Evolutionary conservation across 2,329 filamentous ascomycete genomes (phyloP).

Genomic region (Hyphodiscus sp.): DNA sequence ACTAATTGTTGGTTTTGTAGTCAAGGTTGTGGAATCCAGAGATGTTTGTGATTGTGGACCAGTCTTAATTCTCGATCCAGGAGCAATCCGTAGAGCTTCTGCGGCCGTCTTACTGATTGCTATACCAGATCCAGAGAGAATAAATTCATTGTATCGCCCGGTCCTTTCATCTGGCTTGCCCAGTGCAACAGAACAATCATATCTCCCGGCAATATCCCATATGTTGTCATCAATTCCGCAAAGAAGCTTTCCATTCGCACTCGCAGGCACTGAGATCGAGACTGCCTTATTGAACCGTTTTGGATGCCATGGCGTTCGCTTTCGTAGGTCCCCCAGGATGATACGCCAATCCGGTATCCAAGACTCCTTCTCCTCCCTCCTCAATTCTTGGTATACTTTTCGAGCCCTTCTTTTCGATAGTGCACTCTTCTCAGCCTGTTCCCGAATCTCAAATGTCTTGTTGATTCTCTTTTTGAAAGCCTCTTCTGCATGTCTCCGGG

Average conservation of each 20-base stretch:
- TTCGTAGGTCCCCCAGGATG: constrained; percentile 12
- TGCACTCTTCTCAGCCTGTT: neutral
- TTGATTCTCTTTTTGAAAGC: neutral
- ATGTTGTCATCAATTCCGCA: constrained; percentile 19
- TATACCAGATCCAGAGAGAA: constrained; percentile 18
- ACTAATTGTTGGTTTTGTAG: neutral
- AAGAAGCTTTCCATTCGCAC: constrained; percentile 5
- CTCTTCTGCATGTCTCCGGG: neutral
- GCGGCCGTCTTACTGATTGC: constrained; percentile 14
- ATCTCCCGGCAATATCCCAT: constrained; percentile 13
- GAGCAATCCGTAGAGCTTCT: constrained; percentile 16
- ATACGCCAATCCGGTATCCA: constrained; percentile 21
- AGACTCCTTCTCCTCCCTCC: constrained; percentile 1
- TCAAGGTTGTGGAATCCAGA: neutral
- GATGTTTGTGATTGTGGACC: neutral
- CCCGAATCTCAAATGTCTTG: neutral
- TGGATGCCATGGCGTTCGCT: constrained; percentile 14
- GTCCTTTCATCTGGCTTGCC: neutral
- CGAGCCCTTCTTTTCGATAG: neutral
- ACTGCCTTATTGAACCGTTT: constrained; percentile 18
- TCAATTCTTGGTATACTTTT: constrained; percentile 7
- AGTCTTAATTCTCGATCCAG: constrained; percentile 4
- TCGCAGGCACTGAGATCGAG: constrained; percentile 11
- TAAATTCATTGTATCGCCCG: constrained; percentile 5
- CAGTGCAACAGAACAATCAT: constrained; percentile 17